phyloP scores from a whole-genome alignment of 495 filamentous ascomycete genomes.

The Penicillium argentinense region DNA sequence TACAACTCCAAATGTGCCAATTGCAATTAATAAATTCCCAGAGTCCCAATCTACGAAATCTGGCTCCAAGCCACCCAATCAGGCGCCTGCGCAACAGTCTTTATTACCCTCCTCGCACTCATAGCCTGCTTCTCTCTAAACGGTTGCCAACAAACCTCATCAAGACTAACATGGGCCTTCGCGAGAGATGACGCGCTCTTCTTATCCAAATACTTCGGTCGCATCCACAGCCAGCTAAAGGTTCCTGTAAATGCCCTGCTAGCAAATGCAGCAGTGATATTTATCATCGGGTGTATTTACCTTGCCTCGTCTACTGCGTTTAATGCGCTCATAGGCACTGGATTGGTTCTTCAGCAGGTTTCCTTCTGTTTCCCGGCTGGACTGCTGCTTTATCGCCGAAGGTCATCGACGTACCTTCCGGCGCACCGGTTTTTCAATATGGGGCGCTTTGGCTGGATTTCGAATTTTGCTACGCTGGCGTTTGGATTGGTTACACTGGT shows the following conservation, averaged over 20 bases:
- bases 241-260: slow-evolving; percentile 23
- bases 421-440: slow-evolving; percentile 2
- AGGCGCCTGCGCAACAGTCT: slow-evolving; percentile 19
- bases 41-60: slow-evolving; percentile 24
- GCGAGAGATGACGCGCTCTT: slow-evolving; percentile 35
- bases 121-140: slow-evolving; percentile 25
- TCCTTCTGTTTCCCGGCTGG: slow-evolving; percentile 16
- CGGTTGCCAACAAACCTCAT: slow-evolving; percentile 28
- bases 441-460: slow-evolving; percentile 14
- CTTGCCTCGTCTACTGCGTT: slow-evolving; percentile 25
- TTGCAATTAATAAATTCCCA: no score
- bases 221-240: slow-evolving; percentile 15
- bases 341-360: slow-evolving; percentile 17
- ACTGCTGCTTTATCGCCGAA: slow-evolving; percentile 13
- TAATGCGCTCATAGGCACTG: slow-evolving; percentile 20
- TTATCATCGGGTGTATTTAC: slow-evolving; percentile 29
- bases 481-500: slow-evolving; percentile 14
- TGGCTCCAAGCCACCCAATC: slow-evolving; percentile 28
- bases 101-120: slow-evolving; percentile 22
- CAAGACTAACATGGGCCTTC: slow-evolving; percentile 40
- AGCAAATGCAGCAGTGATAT: slow-evolving; percentile 17
- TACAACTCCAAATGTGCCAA: neutral
- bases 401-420: slow-evolving; percentile 7
- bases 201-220: slow-evolving; percentile 13
- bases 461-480: slow-evolving; percentile 11